Evolutionary conservation across 1,139 yeast genomes (phyloP), one percentile per base, ranked within the genome.

Genomic region (Pichia sp.): DNA sequence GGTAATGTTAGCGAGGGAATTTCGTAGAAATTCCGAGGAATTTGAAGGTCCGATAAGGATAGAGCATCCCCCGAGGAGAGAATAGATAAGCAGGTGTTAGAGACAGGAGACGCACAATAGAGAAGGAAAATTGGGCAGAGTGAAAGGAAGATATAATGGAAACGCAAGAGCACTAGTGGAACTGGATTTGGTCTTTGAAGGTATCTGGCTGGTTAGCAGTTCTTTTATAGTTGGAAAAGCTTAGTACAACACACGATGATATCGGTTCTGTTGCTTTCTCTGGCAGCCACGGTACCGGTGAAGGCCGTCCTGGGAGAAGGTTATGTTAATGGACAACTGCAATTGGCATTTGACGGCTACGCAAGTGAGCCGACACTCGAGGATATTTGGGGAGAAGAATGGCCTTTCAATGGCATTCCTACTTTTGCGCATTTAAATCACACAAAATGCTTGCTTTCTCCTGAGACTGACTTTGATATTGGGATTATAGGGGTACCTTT

Each of bases 401-500:
- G 88, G 87, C 85, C 86, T 11, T 84, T 82, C 62, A 79, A 79
- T 60, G 93, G 93, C 1, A 77, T 86, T 51, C 77, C 81, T 62
- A 82, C 93, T 0, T 87, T 85, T 74, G 93, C 93, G 5, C 92
- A 87, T 60, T 71, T 86, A 54, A 82, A 82, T 31, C 77, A 80
- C 59, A 73, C 77, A 46, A 74, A 74, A 58, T 87, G 95, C 64
- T 73, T 87, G 38, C 55, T 80, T 8, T 71, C 81, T 50, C 72
- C 78, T 2, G 76, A 75, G 1, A 63, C 68, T 4, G 62, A 71
- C 1, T 86, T 76, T 62, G 95, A 87, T 62, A 76, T 87, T 53
- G 95, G 84, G 1, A 63, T 87, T 26, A 76, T 87, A 57, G 93
- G 93, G 8, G 87, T 84, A 5, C 93, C 93, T 1, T 86, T 86